A percentile compares a stretch with the other conserved stretches of the same genome.
phyloP scores from a whole-genome alignment of 2,329 filamentous ascomycete species.

The Allantophomopsis lycopodina region DNA sequence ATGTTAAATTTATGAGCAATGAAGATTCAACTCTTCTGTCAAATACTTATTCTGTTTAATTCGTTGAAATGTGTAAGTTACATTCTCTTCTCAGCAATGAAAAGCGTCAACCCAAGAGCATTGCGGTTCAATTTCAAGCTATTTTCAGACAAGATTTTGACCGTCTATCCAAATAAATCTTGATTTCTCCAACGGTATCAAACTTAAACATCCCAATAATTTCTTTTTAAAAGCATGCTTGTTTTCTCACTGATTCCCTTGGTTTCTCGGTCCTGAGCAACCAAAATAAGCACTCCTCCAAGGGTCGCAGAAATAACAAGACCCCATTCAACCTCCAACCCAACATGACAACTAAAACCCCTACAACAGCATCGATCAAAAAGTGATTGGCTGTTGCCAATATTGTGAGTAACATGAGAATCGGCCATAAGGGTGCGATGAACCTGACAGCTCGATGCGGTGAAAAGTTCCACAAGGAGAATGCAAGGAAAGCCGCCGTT shows the following conservation, averaged over 20 bases:
- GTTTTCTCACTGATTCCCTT: background rate
- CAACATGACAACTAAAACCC: constrained; percentile 18
- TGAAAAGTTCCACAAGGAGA: constrained; percentile 22
- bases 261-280: background rate
- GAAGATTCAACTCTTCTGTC: no score
- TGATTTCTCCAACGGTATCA: no score
- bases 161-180: no score
- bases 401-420: constrained; percentile 26
- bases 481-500: constrained; percentile 22
- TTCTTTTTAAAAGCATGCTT: no score
- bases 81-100: no score
- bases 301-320: background rate
- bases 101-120: no score
- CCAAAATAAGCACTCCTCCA: background rate
- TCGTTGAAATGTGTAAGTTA: no score
- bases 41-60: no score
- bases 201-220: no score
- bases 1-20: no score
- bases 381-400: constrained; percentile 27
- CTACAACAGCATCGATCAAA: constrained; percentile 21
- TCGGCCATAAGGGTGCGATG: constrained; percentile 27
- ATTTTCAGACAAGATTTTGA: no score
- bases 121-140: no score
- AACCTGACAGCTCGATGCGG: constrained; percentile 22
- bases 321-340: constrained; percentile 17